Evolutionary conservation across 179 eudicot species (phyloP).

Genomic region (Silene noctiflora): DNA sequence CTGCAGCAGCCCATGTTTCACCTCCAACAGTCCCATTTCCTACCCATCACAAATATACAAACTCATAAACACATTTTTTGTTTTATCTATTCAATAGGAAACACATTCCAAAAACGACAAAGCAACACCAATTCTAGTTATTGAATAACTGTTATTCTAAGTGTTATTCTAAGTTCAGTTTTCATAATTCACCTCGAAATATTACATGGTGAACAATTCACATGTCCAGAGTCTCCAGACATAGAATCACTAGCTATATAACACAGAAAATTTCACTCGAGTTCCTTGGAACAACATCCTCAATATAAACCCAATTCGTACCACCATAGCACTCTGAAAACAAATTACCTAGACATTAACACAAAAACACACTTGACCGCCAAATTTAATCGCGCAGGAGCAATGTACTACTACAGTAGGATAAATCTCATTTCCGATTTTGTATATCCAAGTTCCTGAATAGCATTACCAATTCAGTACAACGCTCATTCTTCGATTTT

Average conservation of each 20-base stretch:
- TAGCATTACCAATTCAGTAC: too few relatives aligned
- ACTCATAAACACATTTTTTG: neutral
- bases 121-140: neutral
- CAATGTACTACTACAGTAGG: too few relatives aligned
- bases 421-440: too few relatives aligned
- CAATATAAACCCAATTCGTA: neutral
- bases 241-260: neutral
- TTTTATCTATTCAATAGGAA: neutral
- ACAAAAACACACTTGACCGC: neutral
- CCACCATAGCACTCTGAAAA: neutral
- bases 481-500: too few relatives aligned
- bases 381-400: neutral
- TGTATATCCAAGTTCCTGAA: too few relatives aligned
- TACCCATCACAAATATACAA: constrained; percentile 21
- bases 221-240: neutral
- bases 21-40: constrained; percentile 96
- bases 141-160: too few relatives aligned
- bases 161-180: too few relatives aligned
- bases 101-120: constrained; percentile 4
- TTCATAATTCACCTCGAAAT: neutral
- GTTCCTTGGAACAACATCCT: neutral
- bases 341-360: neutral
- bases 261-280: neutral
- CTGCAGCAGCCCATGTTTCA: constrained; percentile 93
- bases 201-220: neutral